These are phyloP conservation scores for Apophysomyces variabilis DNA, from an alignment of 371 early-diverging fungal genomes.

Conservation along the genomic window DNA sequence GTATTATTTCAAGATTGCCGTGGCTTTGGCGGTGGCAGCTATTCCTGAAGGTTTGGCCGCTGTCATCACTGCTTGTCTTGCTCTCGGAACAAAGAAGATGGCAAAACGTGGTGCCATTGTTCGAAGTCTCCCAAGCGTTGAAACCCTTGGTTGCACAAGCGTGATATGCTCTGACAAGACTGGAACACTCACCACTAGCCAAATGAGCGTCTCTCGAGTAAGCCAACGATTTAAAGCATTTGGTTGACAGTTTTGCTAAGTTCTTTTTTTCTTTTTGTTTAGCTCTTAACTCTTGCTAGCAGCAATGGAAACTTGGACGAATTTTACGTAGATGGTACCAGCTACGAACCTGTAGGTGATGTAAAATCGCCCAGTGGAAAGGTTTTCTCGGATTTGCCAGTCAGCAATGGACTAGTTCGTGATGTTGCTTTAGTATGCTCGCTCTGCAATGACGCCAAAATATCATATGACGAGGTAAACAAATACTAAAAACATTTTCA, in stretches of 20 bases:
- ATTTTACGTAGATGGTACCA: conserved; percentile 77
- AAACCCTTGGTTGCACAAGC: conserved; percentile 96
- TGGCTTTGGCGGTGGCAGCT: conserved; percentile 98
- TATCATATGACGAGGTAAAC: conserved; percentile 73
- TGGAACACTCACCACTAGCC: conserved; percentile 98
- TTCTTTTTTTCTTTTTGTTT: conserved; percentile 14
- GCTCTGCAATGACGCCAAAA: conserved; percentile 91
- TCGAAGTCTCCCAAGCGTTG: conserved; percentile 89
- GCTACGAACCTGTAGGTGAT: conserved; percentile 85
- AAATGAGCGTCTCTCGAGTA: conserved; percentile 90
- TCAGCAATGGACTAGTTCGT: conserved; percentile 57
- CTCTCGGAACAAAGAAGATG: conserved; percentile 97
- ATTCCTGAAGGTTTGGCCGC: conserved; percentile 99
- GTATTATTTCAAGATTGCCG: conserved; percentile 98
- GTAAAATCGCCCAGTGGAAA: conserved; percentile 57
- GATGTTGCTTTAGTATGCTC: conserved; percentile 84
- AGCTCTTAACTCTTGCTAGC: conserved; percentile 48
- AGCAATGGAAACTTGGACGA: conserved; percentile 61
- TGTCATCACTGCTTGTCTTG: conserved; percentile 96
- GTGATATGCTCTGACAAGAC: conserved; percentile 99
- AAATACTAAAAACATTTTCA: background rate
- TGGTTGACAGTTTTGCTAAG: background rate
- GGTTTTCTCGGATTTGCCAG: conserved; percentile 50
- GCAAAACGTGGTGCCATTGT: conserved; percentile 97
- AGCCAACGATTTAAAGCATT: conserved; percentile 6